Evolutionary conservation across 164 flowering plant species (phyloP).

Genomic region (Vitis riparia): DNA sequence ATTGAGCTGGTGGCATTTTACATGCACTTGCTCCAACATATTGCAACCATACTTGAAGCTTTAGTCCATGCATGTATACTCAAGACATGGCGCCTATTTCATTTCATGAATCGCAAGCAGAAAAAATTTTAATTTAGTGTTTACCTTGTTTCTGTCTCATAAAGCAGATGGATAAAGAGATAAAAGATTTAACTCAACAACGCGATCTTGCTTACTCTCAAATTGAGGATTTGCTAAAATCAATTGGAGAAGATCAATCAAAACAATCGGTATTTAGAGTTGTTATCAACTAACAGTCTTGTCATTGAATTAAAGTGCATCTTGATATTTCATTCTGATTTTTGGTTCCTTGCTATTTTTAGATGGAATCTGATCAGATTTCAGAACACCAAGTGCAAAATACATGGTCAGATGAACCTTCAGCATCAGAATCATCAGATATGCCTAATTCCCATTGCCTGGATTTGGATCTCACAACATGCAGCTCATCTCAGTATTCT

Average conservation of each 20-base stretch:
- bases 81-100: not conserved
- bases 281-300: not conserved
- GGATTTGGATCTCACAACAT: conserved; percentile 27
- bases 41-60: not conserved
- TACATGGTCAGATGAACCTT: conserved; percentile 33
- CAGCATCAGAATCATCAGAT: conserved; percentile 38
- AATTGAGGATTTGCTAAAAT: conserved; percentile 31
- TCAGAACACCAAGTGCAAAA: conserved; percentile 18
- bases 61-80: not conserved
- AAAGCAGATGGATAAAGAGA: conserved; percentile 56
- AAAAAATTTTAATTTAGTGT: too few species aligned
- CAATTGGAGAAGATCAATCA: conserved; percentile 26
- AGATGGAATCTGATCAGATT: conserved; percentile 25
- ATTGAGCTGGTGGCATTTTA: too few species aligned
- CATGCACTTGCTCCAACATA: not conserved
- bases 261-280: conserved; percentile 7
- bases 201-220: conserved; percentile 57
- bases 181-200: conserved; percentile 47
- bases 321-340: not conserved
- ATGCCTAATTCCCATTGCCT: conserved; percentile 24
- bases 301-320: not conserved
- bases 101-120: not conserved
- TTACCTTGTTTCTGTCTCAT: not conserved
- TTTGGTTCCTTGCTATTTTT: conserved; percentile 11
- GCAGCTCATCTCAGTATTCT: conserved; percentile 14